phyloP scores from a whole-genome alignment of 1,139 yeast genomes.

The Suhomyces chickasaworum region DNA sequence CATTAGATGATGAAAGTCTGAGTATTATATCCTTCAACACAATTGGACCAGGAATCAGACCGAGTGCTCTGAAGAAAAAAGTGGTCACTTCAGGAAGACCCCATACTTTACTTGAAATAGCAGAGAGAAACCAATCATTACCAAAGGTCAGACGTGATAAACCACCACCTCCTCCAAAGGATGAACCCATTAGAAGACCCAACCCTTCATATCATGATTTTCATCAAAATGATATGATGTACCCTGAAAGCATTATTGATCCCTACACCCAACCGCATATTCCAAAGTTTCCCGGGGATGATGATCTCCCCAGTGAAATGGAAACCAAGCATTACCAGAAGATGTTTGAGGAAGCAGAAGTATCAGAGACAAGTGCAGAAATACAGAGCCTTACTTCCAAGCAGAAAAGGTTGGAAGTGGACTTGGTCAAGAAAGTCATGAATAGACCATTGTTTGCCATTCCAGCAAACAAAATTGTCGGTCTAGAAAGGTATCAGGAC shows the following conservation, averaged over 20 bases:
- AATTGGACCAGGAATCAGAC: slow-evolving; percentile 8
- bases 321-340: slow-evolving; percentile 20
- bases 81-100: slow-evolving; percentile 7
- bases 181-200: slow-evolving; percentile 3
- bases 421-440: slow-evolving; percentile 40
- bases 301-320: slow-evolving; percentile 27
- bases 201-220: slow-evolving; percentile 12
- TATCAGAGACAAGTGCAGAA: slow-evolving; percentile 4
- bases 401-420: slow-evolving; percentile 31
- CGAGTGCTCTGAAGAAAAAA: slow-evolving; percentile 5
- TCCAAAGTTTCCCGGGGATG: slow-evolving; percentile 7
- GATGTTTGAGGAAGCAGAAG: slow-evolving; percentile 2
- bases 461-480: slow-evolving; percentile 16
- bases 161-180: slow-evolving; percentile 15
- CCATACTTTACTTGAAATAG: slow-evolving; percentile 12
- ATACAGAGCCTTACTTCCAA: slow-evolving; percentile 27
- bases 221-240: slow-evolving; percentile 9
- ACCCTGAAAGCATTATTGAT: slow-evolving; percentile 13
- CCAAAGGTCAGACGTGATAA: slow-evolving; percentile 9
- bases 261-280: slow-evolving; percentile 7
- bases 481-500: slow-evolving; percentile 21
- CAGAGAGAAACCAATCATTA: slow-evolving; percentile 8
- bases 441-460: slow-evolving; percentile 33
- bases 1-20: slow-evolving; percentile 15
- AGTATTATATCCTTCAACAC: slow-evolving; percentile 17